A percentile compares a stretch with the other conserved stretches of the same genome.
These are phyloP conservation scores for Neopestalotiopsis rosae DNA, from an alignment of 2,329 filamentous ascomycete genomes.

Conservation along the genomic window DNA sequence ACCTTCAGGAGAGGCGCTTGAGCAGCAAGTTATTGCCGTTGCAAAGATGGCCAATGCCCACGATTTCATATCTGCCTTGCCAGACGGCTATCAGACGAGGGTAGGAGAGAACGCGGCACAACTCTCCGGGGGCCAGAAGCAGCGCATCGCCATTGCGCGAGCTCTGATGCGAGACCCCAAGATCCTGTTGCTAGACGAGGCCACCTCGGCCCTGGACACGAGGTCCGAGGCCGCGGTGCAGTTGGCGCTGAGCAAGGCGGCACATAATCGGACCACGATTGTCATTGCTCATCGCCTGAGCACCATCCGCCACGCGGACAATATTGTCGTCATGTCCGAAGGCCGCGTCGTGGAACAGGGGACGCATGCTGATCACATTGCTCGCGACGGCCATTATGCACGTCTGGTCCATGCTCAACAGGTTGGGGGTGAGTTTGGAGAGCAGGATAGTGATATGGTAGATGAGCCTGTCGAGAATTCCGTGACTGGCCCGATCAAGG, in stretches of 20 bases:
- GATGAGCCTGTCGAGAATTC: neutral
- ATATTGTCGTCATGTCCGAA: slow-evolving; percentile 91
- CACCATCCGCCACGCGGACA: slow-evolving; percentile 89
- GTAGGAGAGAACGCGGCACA: slow-evolving; percentile 85
- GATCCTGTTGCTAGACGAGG: slow-evolving; percentile 77
- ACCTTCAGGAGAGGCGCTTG: slow-evolving; percentile 64
- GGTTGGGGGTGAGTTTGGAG: neutral
- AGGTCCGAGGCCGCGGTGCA: slow-evolving; percentile 79
- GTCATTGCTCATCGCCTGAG: slow-evolving; percentile 87
- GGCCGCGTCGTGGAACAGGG: slow-evolving; percentile 83
- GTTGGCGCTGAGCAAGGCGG: slow-evolving; percentile 76
- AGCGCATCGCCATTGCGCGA: slow-evolving; percentile 88
- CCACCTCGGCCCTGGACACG: slow-evolving; percentile 74
- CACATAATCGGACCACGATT: slow-evolving; percentile 85
- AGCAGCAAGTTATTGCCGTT: slow-evolving; percentile 73
- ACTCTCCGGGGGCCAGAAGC: slow-evolving; percentile 87
- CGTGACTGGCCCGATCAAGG: neutral
- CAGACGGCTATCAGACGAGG: slow-evolving; percentile 80
- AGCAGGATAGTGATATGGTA: neutral
- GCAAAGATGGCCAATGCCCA: slow-evolving; percentile 89
- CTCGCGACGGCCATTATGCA: slow-evolving; percentile 69
- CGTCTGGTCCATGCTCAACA: slow-evolving; percentile 63
- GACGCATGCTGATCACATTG: slow-evolving; percentile 73
- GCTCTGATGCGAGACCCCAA: slow-evolving; percentile 85
- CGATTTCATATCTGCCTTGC: slow-evolving; percentile 83